Conservation (phyloP, 2,329 filamentous ascomycete genomes). For the Pseudohalonectria lignicola region DNA sequence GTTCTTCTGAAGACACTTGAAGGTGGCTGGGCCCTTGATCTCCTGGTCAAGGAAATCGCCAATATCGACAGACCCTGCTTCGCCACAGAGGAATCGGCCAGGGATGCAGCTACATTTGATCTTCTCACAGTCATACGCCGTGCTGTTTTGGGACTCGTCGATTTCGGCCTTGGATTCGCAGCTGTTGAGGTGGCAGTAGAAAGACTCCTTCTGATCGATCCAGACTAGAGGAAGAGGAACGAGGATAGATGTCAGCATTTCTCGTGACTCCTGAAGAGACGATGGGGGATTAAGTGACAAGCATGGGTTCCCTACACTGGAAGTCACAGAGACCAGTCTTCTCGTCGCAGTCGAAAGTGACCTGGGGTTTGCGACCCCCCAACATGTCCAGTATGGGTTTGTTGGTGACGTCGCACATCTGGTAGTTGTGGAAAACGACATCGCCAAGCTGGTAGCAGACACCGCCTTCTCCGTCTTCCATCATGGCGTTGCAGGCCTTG, state of each 20-base stretch:
- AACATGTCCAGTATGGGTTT: conserved; percentile 82
- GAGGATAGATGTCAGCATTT: too few relatives aligned
- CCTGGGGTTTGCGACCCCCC: conserved; percentile 76
- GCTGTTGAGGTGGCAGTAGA: conserved; percentile 82
- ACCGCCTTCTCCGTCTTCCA: conserved; percentile 70
- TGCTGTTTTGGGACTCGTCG: conserved; percentile 63
- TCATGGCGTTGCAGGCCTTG: conserved; percentile 75
- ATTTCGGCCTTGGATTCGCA: conserved; percentile 66
- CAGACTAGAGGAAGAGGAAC: conserved; percentile 63
- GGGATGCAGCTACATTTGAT: conserved; percentile 82
- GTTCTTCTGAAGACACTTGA: conserved; percentile 59
- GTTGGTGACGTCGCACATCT: conserved; percentile 97
- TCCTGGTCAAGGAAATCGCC: conserved; percentile 73
- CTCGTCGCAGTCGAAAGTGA: conserved; percentile 83
- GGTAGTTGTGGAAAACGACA: conserved; percentile 88
- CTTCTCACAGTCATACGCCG: conserved; percentile 73
- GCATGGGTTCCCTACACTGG: conserved; percentile 85
- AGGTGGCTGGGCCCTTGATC: conserved; percentile 81
- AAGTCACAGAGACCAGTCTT: conserved; percentile 77
- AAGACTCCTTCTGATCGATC: conserved; percentile 89
- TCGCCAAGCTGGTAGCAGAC: conserved; percentile 89
- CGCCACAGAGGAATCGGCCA: conserved; percentile 87
- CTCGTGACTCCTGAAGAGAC: too few relatives aligned
- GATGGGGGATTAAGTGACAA: too few relatives aligned
- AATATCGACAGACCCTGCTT: conserved; percentile 83